Conservation (phyloP, 2,329 filamentous ascomycete genomes). For the Dichotomopilus funicola region DNA sequence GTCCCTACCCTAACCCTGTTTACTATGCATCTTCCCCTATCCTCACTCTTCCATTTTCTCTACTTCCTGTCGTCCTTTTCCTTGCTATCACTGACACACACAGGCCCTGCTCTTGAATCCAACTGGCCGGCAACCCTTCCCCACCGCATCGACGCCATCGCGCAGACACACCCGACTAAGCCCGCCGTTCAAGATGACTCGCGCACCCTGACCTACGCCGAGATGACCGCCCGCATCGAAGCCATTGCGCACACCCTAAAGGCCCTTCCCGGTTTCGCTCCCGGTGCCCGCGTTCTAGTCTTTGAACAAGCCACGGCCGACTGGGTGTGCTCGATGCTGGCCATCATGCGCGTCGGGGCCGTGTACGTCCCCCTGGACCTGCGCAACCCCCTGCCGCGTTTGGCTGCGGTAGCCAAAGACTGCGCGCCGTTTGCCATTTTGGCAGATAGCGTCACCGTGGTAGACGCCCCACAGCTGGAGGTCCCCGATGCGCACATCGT, state of each 20-base stretch:
- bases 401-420: neutral
- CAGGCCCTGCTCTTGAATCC: too few relatives aligned
- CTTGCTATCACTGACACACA: too few relatives aligned
- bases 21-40: too few relatives aligned
- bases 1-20: too few relatives aligned
- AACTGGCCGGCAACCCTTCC: too few relatives aligned
- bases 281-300: constrained; percentile 30
- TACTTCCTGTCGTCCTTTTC: too few relatives aligned
- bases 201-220: neutral
- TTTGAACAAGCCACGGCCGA: constrained; percentile 33
- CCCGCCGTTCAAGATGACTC: too few relatives aligned
- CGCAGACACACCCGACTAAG: too few relatives aligned
- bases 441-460: neutral
- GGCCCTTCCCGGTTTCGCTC: neutral
- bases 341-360: constrained; percentile 33
- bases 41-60: too few relatives aligned
- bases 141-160: too few relatives aligned
- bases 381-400: neutral
- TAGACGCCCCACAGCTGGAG: neutral
- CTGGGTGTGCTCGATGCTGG: constrained; percentile 34
- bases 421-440: neutral
- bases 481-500: neutral
- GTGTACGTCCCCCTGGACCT: constrained; percentile 38
- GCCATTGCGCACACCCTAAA: neutral
- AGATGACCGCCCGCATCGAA: neutral